A percentile compares a stretch with the other conserved stretches of the same genome.
Conservation (phyloP, 495 filamentous ascomycete species). For the Amniculicola lignicola region DNA sequence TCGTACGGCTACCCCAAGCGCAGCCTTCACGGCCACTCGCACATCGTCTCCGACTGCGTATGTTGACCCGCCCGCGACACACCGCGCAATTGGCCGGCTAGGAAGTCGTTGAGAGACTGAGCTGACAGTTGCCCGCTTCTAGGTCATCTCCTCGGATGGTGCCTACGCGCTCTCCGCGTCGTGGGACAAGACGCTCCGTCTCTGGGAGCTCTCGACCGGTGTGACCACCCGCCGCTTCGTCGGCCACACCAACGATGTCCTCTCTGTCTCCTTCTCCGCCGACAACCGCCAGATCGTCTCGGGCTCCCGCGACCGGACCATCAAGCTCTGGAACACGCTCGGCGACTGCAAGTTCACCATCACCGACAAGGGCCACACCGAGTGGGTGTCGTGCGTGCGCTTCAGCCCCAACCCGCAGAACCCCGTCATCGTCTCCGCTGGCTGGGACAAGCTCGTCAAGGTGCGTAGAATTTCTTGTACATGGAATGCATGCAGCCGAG, state of each 20-base stretch:
- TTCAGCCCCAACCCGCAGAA: constrained; percentile 99
- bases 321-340: constrained; percentile 99
- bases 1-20: constrained; percentile 98
- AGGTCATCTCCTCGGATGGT: constrained; percentile 99
- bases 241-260: constrained; percentile 98
- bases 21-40: constrained; percentile 95
- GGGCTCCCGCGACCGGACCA: constrained; percentile 92
- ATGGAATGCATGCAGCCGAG: constrained; percentile 5
- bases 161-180: constrained; percentile 98
- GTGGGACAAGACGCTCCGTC: constrained; percentile 99
- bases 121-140: constrained; percentile 34
- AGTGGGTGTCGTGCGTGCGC: constrained; percentile 99
- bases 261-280: constrained; percentile 99
- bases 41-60: constrained; percentile 99
- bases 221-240: constrained; percentile 96
- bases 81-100: constrained; percentile 29
- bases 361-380: constrained; percentile 98
- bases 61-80: constrained; percentile 42
- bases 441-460: constrained; percentile 99
- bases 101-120: constrained; percentile 10
- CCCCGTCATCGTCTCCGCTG: constrained; percentile 97
- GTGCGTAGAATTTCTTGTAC: constrained; percentile 55
- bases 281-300: constrained; percentile 99
- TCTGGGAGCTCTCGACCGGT: constrained; percentile 97
- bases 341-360: constrained; percentile 99